Evolutionary conservation across 306 rosid genomes (phyloP), one percentile per base, ranked within the genome.

Genomic region (Pyrus communis): DNA sequence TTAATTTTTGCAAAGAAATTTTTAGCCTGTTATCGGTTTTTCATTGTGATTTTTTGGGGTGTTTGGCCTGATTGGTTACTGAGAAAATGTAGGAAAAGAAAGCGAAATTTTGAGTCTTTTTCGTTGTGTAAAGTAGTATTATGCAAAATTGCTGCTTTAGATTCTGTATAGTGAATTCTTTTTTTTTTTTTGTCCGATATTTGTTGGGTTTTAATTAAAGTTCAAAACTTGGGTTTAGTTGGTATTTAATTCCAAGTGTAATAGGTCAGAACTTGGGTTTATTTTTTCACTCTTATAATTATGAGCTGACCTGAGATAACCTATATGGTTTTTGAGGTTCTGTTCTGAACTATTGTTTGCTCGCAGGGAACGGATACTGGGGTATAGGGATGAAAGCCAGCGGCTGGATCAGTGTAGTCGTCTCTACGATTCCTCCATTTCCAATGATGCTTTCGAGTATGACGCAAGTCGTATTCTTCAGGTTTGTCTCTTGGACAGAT

Each of bases 371-470:
- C 90, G 89, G 70, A 81, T 91, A 83, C 84, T 92, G 89, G 97
- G 87, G 77, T 85, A 87, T 76, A 87, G 97, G 69, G 98, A 87
- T 75, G 98, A 92, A 85, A 93, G 98, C 82, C 94, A 85, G 86
- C 89, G 97, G 83, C 88, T 96, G 33, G 99, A 92, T 88, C 99
- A 96, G 74, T 91, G 93, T 82, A 84, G 84, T 87, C 99, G 99
- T 69, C 97, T 96, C 18, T 96, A 89, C 55, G 96, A 96, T 84
- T 89, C 96, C 52, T 91, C 98, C 2, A 88, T 88, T 82, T 89
- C 87, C 11, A 91, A 75, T 19, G 91, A 96, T 76, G 98, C 89
- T n/a, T 92, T 89, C 27, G 99, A 92, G 88, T 84, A 88, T 54
- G 99, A 96, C 70, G 97, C 97, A 7, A 86, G 93, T 83, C 96